phyloP scores from a whole-genome alignment of 192 early-diverging fungal genomes.

The Gryganskiella cystojenkinii region DNA sequence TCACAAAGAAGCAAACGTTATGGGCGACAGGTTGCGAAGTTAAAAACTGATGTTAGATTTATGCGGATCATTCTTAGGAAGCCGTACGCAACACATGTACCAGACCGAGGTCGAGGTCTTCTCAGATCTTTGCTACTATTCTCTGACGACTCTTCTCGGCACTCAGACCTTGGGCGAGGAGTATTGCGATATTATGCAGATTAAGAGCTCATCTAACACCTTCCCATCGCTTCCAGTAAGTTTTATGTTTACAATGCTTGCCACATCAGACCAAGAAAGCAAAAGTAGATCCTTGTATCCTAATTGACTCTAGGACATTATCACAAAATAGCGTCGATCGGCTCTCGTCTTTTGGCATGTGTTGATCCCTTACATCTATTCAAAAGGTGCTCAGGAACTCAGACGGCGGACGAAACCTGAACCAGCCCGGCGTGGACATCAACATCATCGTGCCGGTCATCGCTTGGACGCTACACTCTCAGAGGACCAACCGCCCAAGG shows the following conservation, averaged over 20 bases:
- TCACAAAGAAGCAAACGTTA: neutral
- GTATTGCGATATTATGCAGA: conserved; percentile 91
- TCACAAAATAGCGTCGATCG: conserved; percentile 51
- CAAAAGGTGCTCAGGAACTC: conserved; percentile 42
- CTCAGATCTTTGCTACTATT: conserved; percentile 78
- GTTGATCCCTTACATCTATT: conserved; percentile 57
- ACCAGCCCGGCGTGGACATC: conserved; percentile 13
- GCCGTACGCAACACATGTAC: conserved; percentile 68
- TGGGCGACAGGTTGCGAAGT: neutral
- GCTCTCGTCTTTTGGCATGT: conserved; percentile 57
- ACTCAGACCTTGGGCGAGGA: conserved; percentile 95
- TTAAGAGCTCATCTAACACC: conserved; percentile 55
- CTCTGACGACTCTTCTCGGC: conserved; percentile 77
- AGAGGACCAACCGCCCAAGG: conserved; percentile 21
- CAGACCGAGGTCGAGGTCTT: conserved; percentile 70
- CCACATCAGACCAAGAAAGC: too few relatives aligned
- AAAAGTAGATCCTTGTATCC: too few relatives aligned
- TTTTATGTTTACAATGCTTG: neutral
- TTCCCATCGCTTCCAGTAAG: conserved; percentile 63
- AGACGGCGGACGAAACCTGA: conserved; percentile 36
- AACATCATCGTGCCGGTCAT: conserved; percentile 15
- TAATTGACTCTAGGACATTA: conserved; percentile 22
- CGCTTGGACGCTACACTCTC: conserved; percentile 37
- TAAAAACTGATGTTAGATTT: neutral
- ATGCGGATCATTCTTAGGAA: conserved; percentile 48